Evolutionary conservation across 768 basidiomycete genomes (phyloP).

Genomic region (Suillus occidentalis): DNA sequence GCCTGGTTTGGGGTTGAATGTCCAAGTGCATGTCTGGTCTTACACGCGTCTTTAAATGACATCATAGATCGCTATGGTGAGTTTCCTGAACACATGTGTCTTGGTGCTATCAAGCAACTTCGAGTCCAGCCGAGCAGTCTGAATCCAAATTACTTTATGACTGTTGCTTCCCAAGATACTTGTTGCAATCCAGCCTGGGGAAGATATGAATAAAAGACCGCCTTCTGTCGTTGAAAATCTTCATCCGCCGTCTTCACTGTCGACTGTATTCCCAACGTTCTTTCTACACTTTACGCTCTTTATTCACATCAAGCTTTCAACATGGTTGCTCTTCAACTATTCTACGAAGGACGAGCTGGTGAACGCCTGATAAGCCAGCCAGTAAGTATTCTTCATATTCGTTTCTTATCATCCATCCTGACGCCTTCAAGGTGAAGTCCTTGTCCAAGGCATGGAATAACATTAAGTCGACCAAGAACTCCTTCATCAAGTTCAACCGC

Average conservation of each 20-base stretch:
- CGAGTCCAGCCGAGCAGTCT: neutral
- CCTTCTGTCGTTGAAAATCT: neutral
- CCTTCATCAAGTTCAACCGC: neutral
- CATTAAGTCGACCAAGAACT: neutral
- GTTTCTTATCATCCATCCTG: neutral
- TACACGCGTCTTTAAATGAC: neutral
- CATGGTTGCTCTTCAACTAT: neutral
- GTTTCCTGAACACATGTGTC: neutral
- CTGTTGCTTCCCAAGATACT: neutral
- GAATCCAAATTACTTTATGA: neutral
- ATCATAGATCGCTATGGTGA: neutral
- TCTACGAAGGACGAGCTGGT: neutral
- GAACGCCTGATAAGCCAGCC: neutral
- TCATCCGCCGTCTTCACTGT: neutral
- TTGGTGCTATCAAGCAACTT: neutral
- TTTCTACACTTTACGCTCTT: neutral
- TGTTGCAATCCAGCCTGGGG: neutral
- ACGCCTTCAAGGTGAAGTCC: neutral
- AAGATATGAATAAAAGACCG: neutral
- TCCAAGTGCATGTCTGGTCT: neutral
- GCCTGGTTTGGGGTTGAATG: neutral
- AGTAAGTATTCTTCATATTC: neutral
- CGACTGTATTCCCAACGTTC: neutral
- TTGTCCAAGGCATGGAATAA: neutral
- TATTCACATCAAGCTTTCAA: neutral